phyloP scores from a whole-genome alignment of 139 green algal species.

The Spirogloea muscicola region DNA sequence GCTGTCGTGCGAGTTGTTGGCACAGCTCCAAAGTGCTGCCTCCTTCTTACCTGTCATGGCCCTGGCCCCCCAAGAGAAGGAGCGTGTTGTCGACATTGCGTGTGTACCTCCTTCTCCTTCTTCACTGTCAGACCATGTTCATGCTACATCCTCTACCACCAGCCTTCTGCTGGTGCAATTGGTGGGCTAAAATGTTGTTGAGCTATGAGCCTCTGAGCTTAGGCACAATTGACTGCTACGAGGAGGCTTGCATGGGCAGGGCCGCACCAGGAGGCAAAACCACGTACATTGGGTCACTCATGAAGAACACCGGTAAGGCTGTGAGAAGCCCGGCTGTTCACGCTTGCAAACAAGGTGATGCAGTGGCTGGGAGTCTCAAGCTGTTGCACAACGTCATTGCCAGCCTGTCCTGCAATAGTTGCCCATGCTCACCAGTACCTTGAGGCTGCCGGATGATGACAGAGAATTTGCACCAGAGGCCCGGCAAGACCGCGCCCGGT shows the following conservation, averaged over 20 bases:
- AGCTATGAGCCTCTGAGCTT: background rate
- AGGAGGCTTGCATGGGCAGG: background rate
- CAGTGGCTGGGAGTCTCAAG: no score
- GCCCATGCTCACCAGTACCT: no score
- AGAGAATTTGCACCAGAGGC: no score
- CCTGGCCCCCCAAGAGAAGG: conserved; percentile 77
- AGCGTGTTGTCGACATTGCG: conserved; percentile 89
- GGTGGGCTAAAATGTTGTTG: background rate
- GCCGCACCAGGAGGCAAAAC: conserved; percentile 98
- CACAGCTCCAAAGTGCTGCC: conserved; percentile 59
- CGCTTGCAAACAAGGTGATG: no score
- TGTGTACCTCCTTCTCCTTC: background rate
- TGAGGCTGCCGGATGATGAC: no score
- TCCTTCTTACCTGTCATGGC: conserved; percentile 98
- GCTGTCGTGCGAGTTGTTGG: background rate
- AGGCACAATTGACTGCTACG: background rate
- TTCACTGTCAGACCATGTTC: no score
- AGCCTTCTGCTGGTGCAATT: background rate
- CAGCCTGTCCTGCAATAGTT: no score
- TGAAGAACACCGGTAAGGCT: conserved; percentile 80
- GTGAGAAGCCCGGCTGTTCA: no score
- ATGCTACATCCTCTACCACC: background rate
- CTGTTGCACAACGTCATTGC: no score
- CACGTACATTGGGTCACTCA: conserved; percentile 90
- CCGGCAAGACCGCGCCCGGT: no score